phyloP scores from a whole-genome alignment of 305 asterid species.

The Plantago rigida region DNA sequence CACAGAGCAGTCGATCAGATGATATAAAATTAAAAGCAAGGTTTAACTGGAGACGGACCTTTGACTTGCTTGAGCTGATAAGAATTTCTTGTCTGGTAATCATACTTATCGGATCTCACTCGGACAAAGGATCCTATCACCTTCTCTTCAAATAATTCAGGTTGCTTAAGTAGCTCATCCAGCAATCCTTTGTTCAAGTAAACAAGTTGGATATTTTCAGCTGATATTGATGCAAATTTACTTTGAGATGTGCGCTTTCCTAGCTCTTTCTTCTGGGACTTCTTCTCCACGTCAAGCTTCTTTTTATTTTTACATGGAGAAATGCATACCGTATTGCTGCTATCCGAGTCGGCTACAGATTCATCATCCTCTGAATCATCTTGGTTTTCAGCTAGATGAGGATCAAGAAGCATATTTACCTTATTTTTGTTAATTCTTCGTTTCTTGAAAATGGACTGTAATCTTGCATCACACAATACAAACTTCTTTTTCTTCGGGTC shows the following conservation, averaged over 20 bases:
- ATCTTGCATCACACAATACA: conserved; percentile 45
- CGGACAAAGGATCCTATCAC: conserved; percentile 66
- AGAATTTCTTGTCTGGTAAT: conserved; percentile 31
- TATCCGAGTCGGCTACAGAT: conserved; percentile 30
- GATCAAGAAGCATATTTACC: conserved; percentile 50
- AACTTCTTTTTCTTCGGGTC: conserved; percentile 44
- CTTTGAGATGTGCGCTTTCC: conserved; percentile 25
- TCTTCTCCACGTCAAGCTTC: conserved; percentile 30
- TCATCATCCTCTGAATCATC: conserved; percentile 50
- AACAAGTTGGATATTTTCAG: conserved; percentile 65
- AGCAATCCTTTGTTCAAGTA: conserved; percentile 68
- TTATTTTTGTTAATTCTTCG: conserved; percentile 32
- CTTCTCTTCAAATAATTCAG: conserved; percentile 55
- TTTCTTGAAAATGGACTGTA: conserved; percentile 46
- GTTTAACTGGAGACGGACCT: conserved; percentile 43
- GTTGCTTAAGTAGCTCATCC: conserved; percentile 45
- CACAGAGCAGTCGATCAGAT: not conserved
- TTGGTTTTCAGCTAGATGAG: conserved; percentile 52
- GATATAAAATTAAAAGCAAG: not conserved
- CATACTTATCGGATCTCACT: conserved; percentile 47
- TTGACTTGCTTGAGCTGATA: conserved; percentile 68
- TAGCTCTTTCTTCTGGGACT: conserved; percentile 24
- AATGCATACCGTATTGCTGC: conserved; percentile 17
- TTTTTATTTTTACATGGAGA: conserved; percentile 30
- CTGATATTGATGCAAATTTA: conserved; percentile 48